Evolutionary conservation across 2,329 filamentous ascomycete genomes (phyloP), one percentile per base, ranked within the genome.

Genomic region (Whalleya microplaca): DNA sequence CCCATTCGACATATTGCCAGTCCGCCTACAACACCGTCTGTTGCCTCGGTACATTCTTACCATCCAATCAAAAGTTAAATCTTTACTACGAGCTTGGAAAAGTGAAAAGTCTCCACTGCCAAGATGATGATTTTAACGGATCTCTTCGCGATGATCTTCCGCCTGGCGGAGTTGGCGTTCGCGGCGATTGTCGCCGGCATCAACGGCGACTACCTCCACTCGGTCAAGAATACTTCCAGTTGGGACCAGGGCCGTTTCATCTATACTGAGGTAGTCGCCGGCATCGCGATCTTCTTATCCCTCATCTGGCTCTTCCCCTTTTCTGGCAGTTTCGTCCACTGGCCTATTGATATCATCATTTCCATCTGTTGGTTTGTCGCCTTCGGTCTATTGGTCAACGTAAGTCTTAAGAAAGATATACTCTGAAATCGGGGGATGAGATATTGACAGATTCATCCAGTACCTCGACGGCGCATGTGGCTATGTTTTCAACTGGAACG

Each of bases 281-380:
- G 80, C 19, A 68, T 93, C 18, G 84, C 86, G 12, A 84, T 92
- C 52, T 71, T 93, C 41, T 76, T 91, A n/a, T 79, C 84, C 4
- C 73, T 93, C 21, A 71, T 93, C 60, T 91, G 89, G 84, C 78
- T 92, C 23, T 79, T 93, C 41, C 90, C 90, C 1, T 90, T 90
- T 68, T 82, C 84, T 2, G 76, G 77, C 48, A 81, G 79, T 45
- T 91, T 92, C 72, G 80, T 86, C 59, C 82, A 88, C 72, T 93
- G 87, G 82, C 87, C 87, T 0, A 76, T 86, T 64, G 90, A 94
- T 68, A 66, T 92, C 21, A 63, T 92, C 66, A 77, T 92, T 63
- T 88, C 86, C 44, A 74, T 87, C 53, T 79, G 83, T 47, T 92
- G 88, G 88, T 91, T 90, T 68, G 82, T 84, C 21, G 79, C 81